Conservation (phyloP, 176 grass and related monocot genomes). For the Oryza australiensis region DNA sequence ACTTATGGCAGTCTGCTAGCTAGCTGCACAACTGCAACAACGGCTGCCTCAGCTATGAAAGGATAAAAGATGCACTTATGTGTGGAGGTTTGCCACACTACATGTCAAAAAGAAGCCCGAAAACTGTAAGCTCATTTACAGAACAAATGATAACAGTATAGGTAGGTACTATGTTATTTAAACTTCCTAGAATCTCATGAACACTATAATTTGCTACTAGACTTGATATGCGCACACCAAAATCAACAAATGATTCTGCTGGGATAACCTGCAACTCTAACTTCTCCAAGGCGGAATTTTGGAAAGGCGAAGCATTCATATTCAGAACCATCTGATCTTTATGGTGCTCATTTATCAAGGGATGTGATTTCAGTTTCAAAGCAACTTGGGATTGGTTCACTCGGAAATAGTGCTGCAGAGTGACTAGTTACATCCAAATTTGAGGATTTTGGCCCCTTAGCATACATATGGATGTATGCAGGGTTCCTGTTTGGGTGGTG, state of each 20-base stretch:
- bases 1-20: too few relatives aligned
- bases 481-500: constrained; percentile 76
- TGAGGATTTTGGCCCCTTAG: constrained; percentile 74
- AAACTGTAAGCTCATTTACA: too few relatives aligned
- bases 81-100: too few relatives aligned
- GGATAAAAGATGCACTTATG: too few relatives aligned
- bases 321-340: constrained; percentile 58
- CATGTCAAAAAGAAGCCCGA: too few relatives aligned
- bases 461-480: constrained; percentile 76
- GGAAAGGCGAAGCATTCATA: constrained; percentile 29
- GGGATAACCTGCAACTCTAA: constrained; percentile 25
- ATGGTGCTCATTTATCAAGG: constrained; percentile 51
- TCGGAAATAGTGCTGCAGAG: constrained; percentile 62
- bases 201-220: too few relatives aligned
- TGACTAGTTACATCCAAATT: constrained; percentile 65
- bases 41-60: too few relatives aligned
- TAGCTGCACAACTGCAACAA: too few relatives aligned
- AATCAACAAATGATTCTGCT: constrained; percentile 34
- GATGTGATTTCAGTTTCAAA: constrained; percentile 83
- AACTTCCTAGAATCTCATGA: too few relatives aligned
- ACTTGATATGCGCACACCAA: constrained; percentile 24
- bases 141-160: too few relatives aligned
- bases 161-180: too few relatives aligned
- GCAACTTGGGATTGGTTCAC: constrained; percentile 74
- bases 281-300: constrained; percentile 31